Evolutionary conservation across 208 protist species (phyloP).

Genomic region (Phytomonas francai): DNA sequence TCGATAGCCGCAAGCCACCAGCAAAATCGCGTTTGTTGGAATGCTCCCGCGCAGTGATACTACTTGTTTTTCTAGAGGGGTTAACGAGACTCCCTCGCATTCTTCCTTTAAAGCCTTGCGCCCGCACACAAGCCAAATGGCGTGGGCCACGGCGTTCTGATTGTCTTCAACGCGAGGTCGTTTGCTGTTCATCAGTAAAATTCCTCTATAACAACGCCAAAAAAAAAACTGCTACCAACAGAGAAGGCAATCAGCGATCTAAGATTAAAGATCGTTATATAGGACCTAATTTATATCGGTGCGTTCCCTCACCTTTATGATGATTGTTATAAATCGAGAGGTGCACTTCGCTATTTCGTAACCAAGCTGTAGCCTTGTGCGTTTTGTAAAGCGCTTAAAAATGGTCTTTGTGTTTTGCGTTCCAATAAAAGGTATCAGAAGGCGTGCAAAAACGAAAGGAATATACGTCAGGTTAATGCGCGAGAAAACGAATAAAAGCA

Average conservation of each 20-base stretch:
- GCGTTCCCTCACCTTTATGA: neutral
- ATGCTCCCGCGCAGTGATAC: constrained; percentile 50
- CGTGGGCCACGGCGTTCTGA: constrained; percentile 30
- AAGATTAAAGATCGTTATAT: too few species aligned
- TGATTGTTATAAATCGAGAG: too few species aligned
- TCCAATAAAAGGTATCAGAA: neutral
- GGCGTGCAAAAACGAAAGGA: neutral
- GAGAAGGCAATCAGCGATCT: too few species aligned
- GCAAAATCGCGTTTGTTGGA: constrained; percentile 46
- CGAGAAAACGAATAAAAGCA: constrained; percentile 3
- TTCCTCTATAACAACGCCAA: constrained; percentile 3
- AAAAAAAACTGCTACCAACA: constrained; percentile 7
- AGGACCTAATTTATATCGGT: neutral
- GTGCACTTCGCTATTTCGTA: too few species aligned
- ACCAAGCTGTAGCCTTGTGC: too few species aligned
- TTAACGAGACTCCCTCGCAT: constrained; percentile 34
- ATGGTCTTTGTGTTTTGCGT: neutral
- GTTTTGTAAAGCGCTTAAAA: neutral
- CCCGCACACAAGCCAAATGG: constrained; percentile 56
- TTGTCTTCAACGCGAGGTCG: constrained; percentile 14
- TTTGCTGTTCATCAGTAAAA: neutral
- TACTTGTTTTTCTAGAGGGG: constrained; percentile 77
- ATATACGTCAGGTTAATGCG: constrained; percentile 2
- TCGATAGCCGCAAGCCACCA: constrained; percentile 85
- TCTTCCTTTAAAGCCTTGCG: constrained; percentile 22